A percentile compares a stretch with the other conserved stretches of the same genome.
Conservation (phyloP, 169 alveolate genomes). For the Plasmodium ovale region DNA sequence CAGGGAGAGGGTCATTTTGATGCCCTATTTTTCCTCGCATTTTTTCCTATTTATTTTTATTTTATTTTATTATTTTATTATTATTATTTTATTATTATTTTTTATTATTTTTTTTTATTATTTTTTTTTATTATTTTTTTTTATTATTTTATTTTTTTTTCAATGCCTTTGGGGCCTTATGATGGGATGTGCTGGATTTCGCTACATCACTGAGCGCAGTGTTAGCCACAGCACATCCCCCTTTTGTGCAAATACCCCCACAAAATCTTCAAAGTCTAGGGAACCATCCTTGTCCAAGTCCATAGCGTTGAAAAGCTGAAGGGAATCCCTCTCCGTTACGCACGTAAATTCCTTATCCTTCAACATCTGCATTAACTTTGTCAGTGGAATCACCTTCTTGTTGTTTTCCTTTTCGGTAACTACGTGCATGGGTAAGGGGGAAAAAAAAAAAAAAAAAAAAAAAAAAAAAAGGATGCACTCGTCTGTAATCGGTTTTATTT, state of each 20-base stretch:
- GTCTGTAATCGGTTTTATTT: neutral
- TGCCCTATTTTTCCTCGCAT: too few species aligned
- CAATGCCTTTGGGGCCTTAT: too few species aligned
- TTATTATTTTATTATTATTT: too few species aligned
- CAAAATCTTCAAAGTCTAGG: slow-evolving; percentile 71
- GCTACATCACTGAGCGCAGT: too few species aligned
- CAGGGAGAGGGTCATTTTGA: too few species aligned
- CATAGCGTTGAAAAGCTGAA: slow-evolving; percentile 44
- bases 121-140: too few species aligned
- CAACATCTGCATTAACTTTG: slow-evolving; percentile 72
- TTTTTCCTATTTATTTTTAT: too few species aligned
- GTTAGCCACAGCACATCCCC: neutral
- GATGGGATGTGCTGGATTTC: too few species aligned
- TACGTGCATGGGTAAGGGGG: neutral
- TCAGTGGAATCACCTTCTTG: slow-evolving; percentile 68
- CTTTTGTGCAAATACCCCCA: slow-evolving; percentile 16
- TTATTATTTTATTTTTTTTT: too few species aligned
- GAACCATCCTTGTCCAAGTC: slow-evolving; percentile 69
- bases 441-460: neutral
- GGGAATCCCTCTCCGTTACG: slow-evolving; percentile 70
- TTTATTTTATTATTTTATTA: too few species aligned
- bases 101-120: too few species aligned
- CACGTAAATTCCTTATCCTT: slow-evolving; percentile 76
- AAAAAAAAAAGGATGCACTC: neutral
- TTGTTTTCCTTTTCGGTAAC: slow-evolving; percentile 74